Conservation (phyloP, 2,329 filamentous ascomycete genomes). For the Monosporascus ibericus region DNA sequence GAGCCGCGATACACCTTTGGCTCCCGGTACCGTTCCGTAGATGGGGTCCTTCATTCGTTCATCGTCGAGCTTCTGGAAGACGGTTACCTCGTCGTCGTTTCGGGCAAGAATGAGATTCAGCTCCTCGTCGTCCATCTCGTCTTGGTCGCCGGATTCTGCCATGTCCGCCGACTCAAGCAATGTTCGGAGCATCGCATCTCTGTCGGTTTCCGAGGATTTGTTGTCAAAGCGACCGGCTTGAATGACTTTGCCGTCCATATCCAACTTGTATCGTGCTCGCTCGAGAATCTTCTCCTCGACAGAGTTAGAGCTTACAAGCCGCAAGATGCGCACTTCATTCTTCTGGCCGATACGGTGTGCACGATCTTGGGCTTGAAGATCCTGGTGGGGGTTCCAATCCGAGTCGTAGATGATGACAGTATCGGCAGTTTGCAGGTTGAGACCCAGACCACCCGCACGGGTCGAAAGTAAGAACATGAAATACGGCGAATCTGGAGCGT, state of each 20-base stretch:
- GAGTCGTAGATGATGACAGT: slow-evolving; percentile 99
- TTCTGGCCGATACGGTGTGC: slow-evolving; percentile 99
- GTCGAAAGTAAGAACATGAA: slow-evolving; percentile 99
- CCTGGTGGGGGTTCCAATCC: slow-evolving; percentile 99
- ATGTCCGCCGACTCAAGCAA: slow-evolving; percentile 79
- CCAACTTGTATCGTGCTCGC: slow-evolving; percentile 92
- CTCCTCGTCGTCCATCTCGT: slow-evolving; percentile 98
- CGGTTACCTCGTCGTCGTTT: slow-evolving; percentile 67
- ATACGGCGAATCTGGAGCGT: slow-evolving; percentile 82
- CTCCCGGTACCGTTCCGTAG: slow-evolving; percentile 64
- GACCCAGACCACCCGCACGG: slow-evolving; percentile 92
- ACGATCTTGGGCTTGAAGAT: slow-evolving; percentile 98
- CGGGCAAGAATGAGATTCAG: slow-evolving; percentile 91
- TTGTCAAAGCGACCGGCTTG: slow-evolving; percentile 99
- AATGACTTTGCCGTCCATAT: slow-evolving; percentile 99
- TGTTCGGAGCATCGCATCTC: slow-evolving; percentile 92
- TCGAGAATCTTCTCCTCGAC: slow-evolving; percentile 99
- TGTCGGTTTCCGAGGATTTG: slow-evolving; percentile 96
- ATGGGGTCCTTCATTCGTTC: slow-evolving; percentile 58
- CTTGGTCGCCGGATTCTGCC: slow-evolving; percentile 66
- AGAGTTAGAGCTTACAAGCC: slow-evolving; percentile 92
- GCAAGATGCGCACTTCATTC: slow-evolving; percentile 95
- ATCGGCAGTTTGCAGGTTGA: slow-evolving; percentile 95
- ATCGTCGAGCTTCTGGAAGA: slow-evolving; percentile 80
- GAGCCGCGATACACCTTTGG: slow-evolving; percentile 67